Evolutionary conservation across 371 early-diverging fungal genomes (phyloP).

Genomic region (Lichtheimia ornata): DNA sequence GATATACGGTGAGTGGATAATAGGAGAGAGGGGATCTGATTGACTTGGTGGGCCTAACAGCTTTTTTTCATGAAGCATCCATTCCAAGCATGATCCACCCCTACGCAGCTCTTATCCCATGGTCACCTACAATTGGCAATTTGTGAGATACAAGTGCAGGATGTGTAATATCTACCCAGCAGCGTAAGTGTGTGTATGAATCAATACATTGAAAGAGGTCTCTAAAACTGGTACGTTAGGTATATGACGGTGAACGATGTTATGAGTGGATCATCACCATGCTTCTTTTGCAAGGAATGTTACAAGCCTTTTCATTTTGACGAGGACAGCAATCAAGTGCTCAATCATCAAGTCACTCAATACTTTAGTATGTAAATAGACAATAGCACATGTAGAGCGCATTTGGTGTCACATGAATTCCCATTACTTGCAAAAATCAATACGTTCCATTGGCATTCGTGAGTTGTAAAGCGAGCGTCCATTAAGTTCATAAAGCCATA

Average conservation of each 20-base stretch:
- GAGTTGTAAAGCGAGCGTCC: too few relatives aligned
- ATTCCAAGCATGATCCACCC: slow-evolving; percentile 26
- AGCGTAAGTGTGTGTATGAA: slow-evolving; percentile 26
- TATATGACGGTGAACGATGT: slow-evolving; percentile 72
- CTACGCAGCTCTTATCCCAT: slow-evolving; percentile 44
- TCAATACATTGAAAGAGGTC: background rate
- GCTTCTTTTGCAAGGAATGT: slow-evolving; percentile 77
- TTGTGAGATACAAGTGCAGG: slow-evolving; percentile 58
- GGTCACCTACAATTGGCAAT: slow-evolving; percentile 47
- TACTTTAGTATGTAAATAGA: slow-evolving; percentile 21
- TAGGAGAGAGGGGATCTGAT: background rate
- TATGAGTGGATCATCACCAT: slow-evolving; percentile 71
- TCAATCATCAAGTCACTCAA: background rate
- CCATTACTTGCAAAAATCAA: too few relatives aligned
- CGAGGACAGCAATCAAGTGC: slow-evolving; percentile 31
- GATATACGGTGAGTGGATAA: slow-evolving; percentile 52
- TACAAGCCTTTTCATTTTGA: slow-evolving; percentile 74
- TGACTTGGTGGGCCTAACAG: background rate
- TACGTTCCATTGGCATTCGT: too few relatives aligned
- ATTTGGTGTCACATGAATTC: too few relatives aligned
- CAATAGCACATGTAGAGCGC: slow-evolving; percentile 4
- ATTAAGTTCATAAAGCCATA: too few relatives aligned
- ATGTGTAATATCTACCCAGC: slow-evolving; percentile 73
- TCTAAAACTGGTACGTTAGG: slow-evolving; percentile 11
- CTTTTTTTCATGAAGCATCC: slow-evolving; percentile 15